Evolutionary conservation across 2,329 filamentous ascomycete genomes (phyloP).

Genomic region (Colletotrichum sublineola): DNA sequence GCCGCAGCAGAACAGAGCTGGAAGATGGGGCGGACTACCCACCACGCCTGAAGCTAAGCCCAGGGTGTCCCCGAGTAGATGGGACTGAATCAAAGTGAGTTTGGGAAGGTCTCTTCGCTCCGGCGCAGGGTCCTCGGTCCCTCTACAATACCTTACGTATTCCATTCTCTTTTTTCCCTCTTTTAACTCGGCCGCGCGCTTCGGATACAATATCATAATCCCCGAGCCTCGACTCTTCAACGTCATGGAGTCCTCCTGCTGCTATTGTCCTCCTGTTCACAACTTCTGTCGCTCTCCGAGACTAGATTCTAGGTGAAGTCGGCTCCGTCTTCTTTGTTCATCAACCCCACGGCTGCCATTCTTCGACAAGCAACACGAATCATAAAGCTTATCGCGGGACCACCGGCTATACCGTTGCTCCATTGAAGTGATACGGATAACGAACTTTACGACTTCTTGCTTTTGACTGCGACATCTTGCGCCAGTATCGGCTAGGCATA

Average conservation of each 20-base stretch:
- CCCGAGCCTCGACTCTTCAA: conserved; percentile 26
- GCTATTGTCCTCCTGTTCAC: conserved; percentile 6
- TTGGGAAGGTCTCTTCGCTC: conserved; percentile 30
- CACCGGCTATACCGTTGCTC: background rate
- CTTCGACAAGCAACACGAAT: background rate
- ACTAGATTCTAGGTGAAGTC: conserved; percentile 31
- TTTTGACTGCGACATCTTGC: background rate
- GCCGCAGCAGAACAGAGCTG: conserved; percentile 21
- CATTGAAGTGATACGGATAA: conserved; percentile 25
- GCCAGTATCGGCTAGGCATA: background rate
- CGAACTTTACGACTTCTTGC: conserved; percentile 20
- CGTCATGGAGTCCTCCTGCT: conserved; percentile 36
- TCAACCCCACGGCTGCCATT: conserved; percentile 1
- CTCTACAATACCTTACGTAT: conserved; percentile 41
- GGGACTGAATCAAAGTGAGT: conserved; percentile 39
- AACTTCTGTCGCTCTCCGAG: conserved; percentile 21
- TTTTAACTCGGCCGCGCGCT: conserved; percentile 37
- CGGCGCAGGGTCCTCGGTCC: conserved; percentile 40
- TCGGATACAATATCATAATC: conserved; percentile 26
- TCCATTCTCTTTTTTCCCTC: conserved; percentile 30
- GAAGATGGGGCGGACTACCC: conserved; percentile 28
- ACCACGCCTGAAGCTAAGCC: conserved; percentile 37
- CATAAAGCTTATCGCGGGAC: conserved; percentile 1
- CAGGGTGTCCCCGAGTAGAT: conserved; percentile 40
- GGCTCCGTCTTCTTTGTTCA: background rate